Conservation (phyloP, 2,329 filamentous ascomycete genomes). For the Pyricularia grisea region DNA sequence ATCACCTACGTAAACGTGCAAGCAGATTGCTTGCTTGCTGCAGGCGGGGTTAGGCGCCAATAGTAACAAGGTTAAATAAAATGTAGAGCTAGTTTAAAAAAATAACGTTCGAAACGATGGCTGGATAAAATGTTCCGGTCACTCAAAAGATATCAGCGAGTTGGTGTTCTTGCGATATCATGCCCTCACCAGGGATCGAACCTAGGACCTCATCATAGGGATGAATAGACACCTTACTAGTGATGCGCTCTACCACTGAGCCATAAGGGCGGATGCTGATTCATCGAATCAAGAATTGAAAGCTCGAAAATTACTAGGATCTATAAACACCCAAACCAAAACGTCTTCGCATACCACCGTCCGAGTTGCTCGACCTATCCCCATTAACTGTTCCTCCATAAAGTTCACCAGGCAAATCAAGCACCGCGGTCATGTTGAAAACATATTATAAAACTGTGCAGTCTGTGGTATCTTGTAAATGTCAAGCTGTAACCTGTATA, state of each 20-base stretch:
- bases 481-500: neutral
- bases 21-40: too few species aligned
- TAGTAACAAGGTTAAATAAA: neutral
- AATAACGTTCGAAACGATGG: too few species aligned
- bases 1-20: too few species aligned
- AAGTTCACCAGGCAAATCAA: neutral
- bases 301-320: neutral
- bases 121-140: too few species aligned
- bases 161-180: neutral
- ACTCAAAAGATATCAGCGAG: too few species aligned
- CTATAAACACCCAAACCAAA: neutral
- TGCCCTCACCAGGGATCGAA: constrained; percentile 3
- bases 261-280: neutral
- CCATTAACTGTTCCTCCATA: neutral
- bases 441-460: neutral
- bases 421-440: neutral
- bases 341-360: too few species aligned
- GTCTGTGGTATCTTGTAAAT: neutral
- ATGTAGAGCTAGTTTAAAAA: too few species aligned
- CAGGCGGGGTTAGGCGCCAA: neutral
- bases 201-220: constrained; percentile 5
- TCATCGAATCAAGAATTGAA: neutral
- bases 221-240: neutral
- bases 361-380: too few species aligned
- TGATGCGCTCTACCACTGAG: constrained; percentile 6